These are phyloP conservation scores for Debaryomyces prosopidis DNA, from an alignment of 805 yeast species.

Conservation along the genomic window DNA sequence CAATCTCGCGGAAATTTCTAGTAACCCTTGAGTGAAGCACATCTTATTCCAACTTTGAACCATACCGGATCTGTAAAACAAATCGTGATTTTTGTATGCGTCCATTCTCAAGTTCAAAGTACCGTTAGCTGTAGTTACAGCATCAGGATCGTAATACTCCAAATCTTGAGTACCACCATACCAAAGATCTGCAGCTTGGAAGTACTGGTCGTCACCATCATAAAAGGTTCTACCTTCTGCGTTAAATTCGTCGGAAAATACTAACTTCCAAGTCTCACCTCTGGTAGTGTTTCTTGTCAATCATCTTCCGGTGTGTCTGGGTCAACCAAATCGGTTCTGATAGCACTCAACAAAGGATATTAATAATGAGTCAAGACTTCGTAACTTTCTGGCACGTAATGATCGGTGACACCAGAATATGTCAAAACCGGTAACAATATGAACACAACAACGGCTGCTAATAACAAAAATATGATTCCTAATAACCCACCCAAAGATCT, in stretches of 20 bases:
- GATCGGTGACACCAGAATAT: conserved; percentile 62
- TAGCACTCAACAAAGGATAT: conserved; percentile 58
- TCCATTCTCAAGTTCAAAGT: conserved; percentile 37
- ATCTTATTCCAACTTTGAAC: conserved; percentile 41
- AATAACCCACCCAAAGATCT: conserved; percentile 59
- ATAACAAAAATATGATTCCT: conserved; percentile 55
- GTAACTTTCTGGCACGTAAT: conserved; percentile 22
- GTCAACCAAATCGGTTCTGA: conserved; percentile 64
- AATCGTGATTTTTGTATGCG: conserved; percentile 36
- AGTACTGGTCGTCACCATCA: conserved; percentile 46
- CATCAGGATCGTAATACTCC: conserved; percentile 48
- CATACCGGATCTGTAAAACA: conserved; percentile 42
- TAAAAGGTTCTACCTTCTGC: conserved; percentile 45
- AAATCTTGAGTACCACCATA: conserved; percentile 45
- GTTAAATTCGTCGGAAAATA: conserved; percentile 44
- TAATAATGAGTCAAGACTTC: conserved; percentile 52
- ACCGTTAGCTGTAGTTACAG: conserved; percentile 41
- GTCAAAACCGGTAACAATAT: conserved; percentile 83
- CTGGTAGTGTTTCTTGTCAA: conserved; percentile 47
- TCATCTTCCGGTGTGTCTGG: conserved; percentile 67
- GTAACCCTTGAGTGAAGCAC: conserved; percentile 32
- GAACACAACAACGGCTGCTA: conserved; percentile 69
- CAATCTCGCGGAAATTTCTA: conserved; percentile 28
- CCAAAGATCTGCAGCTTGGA: conserved; percentile 39
- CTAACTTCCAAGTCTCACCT: conserved; percentile 37